Evolutionary conservation across 495 filamentous ascomycete genomes (phyloP).

Genomic region (Halenospora varia): DNA sequence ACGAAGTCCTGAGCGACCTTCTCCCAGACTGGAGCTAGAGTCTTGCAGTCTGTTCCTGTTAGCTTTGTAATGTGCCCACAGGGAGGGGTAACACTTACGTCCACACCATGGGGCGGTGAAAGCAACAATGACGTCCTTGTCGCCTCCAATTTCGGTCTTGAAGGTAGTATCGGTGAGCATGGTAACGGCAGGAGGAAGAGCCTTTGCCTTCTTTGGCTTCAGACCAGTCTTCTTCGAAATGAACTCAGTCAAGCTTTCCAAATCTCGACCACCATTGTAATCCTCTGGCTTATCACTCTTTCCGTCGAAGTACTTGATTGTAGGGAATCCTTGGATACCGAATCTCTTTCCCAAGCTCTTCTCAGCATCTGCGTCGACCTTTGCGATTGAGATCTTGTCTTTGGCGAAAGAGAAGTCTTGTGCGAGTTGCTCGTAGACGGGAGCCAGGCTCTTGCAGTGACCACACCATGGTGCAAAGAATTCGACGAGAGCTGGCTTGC

Average conservation of each 20-base stretch:
- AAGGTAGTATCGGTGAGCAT: conserved; percentile 79
- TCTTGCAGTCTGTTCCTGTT: conserved; percentile 81
- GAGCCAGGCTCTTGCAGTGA: conserved; percentile 96
- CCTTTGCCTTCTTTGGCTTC: conserved; percentile 67
- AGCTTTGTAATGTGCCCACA: conserved; percentile 22
- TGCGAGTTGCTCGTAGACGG: conserved; percentile 92
- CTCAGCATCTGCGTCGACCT: conserved; percentile 93
- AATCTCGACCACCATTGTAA: conserved; percentile 81
- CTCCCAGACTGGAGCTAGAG: conserved; percentile 87
- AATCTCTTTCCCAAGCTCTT: conserved; percentile 77
- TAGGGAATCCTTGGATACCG: conserved; percentile 91
- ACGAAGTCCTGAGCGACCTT: conserved; percentile 77
- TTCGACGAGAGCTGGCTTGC: conserved; percentile 94
- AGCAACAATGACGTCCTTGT: conserved; percentile 90
- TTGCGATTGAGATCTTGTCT: conserved; percentile 85
- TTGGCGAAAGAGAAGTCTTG: conserved; percentile 63
- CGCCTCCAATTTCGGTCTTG: conserved; percentile 69
- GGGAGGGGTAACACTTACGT: conserved; percentile 57
- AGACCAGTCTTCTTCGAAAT: conserved; percentile 86
- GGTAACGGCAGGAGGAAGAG: conserved; percentile 66
- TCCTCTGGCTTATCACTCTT: conserved; percentile 85
- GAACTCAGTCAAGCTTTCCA: conserved; percentile 79
- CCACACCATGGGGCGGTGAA: conserved; percentile 98
- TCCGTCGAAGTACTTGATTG: conserved; percentile 96
- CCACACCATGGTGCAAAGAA: conserved; percentile 99